Base-by-base conservation (phyloP, 2,329 filamentous ascomycete genomes). In the Curvularia lunata region DNA sequence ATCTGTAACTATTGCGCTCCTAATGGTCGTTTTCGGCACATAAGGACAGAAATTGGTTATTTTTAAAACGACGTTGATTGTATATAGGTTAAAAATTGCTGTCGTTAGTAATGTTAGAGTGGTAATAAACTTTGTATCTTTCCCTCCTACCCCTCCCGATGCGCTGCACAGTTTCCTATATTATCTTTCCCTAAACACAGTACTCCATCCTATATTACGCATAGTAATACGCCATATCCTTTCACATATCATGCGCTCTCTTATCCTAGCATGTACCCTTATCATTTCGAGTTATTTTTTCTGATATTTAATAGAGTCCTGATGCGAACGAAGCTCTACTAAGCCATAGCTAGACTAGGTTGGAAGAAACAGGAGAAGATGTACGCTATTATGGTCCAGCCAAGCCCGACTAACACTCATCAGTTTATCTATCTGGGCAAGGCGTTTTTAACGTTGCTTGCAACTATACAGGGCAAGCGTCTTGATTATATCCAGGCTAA, bases 381-480 rank as follows among this genome's bases (percentile, higher is more conserved):
- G 23, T 46, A 21, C 12, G 41, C 30, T 47, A 21, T 38, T 19
- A 28, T 38, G 12, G 45, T 27, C 27, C n/a, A 40, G 37, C 28
- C 10, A 16, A 2, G 45, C 43, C 23, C 41, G 27, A n/a, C 50
- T 53, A 7, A 53, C 23, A 38, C 23, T 40, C 28, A n/a, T 38
- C 3, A 46, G 41, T 53, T 53, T 7, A 38, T 53, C 23, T 25
- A 46, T n/a, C 30, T 53, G 47, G 50, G 13, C n/a, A 53, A 27
- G 43, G 41, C 41, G 16, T 53, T 47, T 28, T 21, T 53, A 46
- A 45, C 42, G 19, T 43, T 53, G 25, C 42, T 53, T 10, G n/a
- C n/a, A 53, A 46, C 42, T 53, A 21, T 23, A 6, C 19, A 46
- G n/a, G 23, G 32, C 30, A 18, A 53, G 18, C 25, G 27, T 37